These are phyloP conservation scores for Bimuria novae-zelandiae DNA, from an alignment of 2,329 filamentous ascomycete species.

Conservation along the genomic window DNA sequence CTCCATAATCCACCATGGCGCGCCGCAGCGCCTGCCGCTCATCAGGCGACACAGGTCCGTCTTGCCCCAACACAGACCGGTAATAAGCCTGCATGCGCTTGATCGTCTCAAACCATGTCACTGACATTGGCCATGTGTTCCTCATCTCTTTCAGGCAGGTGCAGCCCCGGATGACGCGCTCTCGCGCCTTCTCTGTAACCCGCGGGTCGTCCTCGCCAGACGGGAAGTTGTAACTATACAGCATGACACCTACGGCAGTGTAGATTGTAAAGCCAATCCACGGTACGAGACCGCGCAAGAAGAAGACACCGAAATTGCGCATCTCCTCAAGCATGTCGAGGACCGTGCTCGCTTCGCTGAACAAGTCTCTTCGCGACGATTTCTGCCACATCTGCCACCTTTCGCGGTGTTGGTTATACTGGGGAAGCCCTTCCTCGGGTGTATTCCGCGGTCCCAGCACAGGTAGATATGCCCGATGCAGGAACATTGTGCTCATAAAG, in stretches of 20 bases:
- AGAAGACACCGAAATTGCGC: conserved; percentile 47
- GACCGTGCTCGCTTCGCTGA: conserved; percentile 44
- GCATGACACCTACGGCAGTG: conserved; percentile 47
- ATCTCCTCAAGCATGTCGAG: conserved; percentile 50
- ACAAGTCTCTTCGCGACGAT: conserved; percentile 41
- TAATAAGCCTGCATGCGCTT: conserved; percentile 51
- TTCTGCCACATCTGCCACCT: conserved; percentile 46
- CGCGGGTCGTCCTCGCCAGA: conserved; percentile 41
- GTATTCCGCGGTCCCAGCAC: conserved; percentile 43
- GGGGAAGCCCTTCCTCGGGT: conserved; percentile 37
- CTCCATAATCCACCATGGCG: conserved; percentile 49
- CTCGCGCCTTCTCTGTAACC: conserved; percentile 38
- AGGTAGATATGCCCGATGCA: conserved; percentile 47
- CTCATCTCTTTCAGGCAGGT: conserved; percentile 48
- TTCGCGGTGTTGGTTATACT: conserved; percentile 38
- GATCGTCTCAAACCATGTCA: conserved; percentile 49
- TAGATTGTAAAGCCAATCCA: conserved; percentile 51
- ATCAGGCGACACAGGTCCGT: conserved; percentile 41
- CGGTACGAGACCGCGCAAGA: conserved; percentile 46
- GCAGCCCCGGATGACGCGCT: conserved; percentile 43
- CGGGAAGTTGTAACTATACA: conserved; percentile 47
- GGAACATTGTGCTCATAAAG: conserved; percentile 50
- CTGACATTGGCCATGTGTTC: conserved; percentile 48
- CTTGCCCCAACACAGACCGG: conserved; percentile 41
- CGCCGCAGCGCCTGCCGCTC: conserved; percentile 44